These are phyloP conservation scores for Rhododendron mucronatum DNA, from an alignment of 148 eudicot genomes.

Conservation along the genomic window DNA sequence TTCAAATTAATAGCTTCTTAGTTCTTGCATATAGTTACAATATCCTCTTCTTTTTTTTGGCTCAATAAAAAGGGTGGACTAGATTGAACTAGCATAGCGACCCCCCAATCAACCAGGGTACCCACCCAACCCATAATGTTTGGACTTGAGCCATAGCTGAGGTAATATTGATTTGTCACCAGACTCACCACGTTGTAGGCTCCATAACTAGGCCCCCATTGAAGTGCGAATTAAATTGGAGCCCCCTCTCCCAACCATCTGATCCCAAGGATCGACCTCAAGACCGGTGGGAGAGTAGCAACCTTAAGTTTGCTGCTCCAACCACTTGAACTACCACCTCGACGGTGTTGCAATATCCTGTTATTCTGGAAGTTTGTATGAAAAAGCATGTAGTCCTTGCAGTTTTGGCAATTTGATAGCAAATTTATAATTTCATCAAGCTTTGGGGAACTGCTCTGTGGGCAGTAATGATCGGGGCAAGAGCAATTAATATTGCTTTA, in stretches of 20 bases:
- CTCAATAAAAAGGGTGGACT: neutral
- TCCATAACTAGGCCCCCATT: neutral
- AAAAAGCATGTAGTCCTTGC: neutral
- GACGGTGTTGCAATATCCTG: neutral
- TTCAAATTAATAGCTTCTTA: neutral
- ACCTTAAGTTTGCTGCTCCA: too few relatives aligned
- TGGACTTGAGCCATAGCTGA: neutral
- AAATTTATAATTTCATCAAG: neutral
- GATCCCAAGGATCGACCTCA: too few relatives aligned
- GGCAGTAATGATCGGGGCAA: neutral
- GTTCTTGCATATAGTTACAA: neutral
- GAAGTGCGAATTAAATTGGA: too few relatives aligned
- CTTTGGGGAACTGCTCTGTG: conserved; percentile 3
- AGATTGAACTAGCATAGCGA: neutral
- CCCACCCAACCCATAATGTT: neutral
- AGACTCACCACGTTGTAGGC: neutral
- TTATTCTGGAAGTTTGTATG: neutral
- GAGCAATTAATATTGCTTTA: neutral
- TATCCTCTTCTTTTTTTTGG: neutral
- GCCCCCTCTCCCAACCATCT: too few relatives aligned
- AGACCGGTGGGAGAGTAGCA: too few relatives aligned
- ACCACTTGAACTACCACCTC: neutral
- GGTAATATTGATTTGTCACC: neutral
- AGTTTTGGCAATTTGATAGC: neutral
- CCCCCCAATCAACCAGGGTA: neutral